Percentiles rank a stretch among this genome's conserved stretches.
These are phyloP conservation scores for Physcomitrellopsis africana DNA, from an alignment of 225 moss, liverwort and hornwort genomes.

Conservation along the genomic window DNA sequence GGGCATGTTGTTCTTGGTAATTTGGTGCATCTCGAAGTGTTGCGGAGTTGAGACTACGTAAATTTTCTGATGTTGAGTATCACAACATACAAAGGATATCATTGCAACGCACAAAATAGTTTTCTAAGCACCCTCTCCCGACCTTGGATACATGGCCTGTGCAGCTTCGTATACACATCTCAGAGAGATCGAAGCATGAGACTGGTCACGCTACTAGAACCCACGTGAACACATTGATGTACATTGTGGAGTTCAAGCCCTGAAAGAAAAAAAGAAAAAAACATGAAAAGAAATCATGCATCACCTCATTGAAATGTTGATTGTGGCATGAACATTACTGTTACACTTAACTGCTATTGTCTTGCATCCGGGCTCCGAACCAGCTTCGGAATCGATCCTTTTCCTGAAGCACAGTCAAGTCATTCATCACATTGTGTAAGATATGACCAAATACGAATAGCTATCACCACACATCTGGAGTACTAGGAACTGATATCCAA, in stretches of 20 bases:
- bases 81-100: no score
- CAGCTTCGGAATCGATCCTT: conserved; percentile 40
- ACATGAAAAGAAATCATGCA: neutral
- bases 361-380: conserved; percentile 40
- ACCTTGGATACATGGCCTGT: conserved; percentile 53
- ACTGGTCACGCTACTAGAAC: neutral
- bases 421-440: neutral
- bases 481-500: neutral
- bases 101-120: no score
- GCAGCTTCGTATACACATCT: conserved; percentile 45
- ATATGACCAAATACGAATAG: neutral
- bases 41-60: no score
- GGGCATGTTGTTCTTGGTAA: no score
- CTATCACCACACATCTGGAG: neutral
- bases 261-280: neutral
- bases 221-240: neutral
- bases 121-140: conserved; percentile 47
- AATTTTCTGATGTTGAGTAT: no score
- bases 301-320: neutral
- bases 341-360: conserved; percentile 48
- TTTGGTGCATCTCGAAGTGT: no score
- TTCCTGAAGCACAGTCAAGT: conserved; percentile 27
- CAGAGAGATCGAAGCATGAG: conserved; percentile 3
- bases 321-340: conserved; percentile 36
- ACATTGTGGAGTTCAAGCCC: neutral